phyloP scores from a whole-genome alignment of 495 filamentous ascomycete species.

The Lophiostoma macrostomum region DNA sequence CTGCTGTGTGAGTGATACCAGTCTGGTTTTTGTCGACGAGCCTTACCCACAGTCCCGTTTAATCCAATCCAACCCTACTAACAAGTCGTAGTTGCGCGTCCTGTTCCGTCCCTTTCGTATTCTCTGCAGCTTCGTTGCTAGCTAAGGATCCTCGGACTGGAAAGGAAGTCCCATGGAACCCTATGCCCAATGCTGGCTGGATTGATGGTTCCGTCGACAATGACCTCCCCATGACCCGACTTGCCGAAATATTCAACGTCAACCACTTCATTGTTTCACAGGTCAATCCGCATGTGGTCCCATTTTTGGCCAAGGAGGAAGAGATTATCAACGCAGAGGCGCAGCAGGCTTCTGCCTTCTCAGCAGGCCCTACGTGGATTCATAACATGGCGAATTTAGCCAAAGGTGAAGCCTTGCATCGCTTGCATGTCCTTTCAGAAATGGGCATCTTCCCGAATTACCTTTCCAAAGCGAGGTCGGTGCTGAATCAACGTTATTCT shows the following conservation, averaged over 20 bases:
- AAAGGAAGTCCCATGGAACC: conserved; percentile 76
- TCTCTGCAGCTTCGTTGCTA: conserved; percentile 68
- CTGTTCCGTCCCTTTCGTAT: conserved; percentile 88
- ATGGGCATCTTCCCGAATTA: conserved; percentile 78
- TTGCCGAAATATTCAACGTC: conserved; percentile 96
- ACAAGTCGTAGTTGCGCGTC: conserved; percentile 64
- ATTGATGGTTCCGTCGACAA: conserved; percentile 95
- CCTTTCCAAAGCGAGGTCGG: conserved; percentile 72
- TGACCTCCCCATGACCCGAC: conserved; percentile 85
- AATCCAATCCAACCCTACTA: too few species aligned
- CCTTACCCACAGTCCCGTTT: background rate
- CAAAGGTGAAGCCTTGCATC: conserved; percentile 75
- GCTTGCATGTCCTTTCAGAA: conserved; percentile 78
- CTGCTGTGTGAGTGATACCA: conserved; percentile 66
- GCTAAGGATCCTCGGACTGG: conserved; percentile 85
- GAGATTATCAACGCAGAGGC: conserved; percentile 45
- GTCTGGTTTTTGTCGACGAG: background rate
- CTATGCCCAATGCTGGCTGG: conserved; percentile 68
- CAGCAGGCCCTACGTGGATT: conserved; percentile 55
- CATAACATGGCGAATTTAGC: conserved; percentile 69
- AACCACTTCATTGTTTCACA: conserved; percentile 98
- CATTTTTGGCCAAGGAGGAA: conserved; percentile 75
- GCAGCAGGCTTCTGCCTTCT: conserved; percentile 40
- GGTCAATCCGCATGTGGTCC: conserved; percentile 90
- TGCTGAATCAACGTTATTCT: conserved; percentile 85